Percentiles rank a stretch among this genome's conserved stretches.
Evolutionary conservation across 2,329 filamentous ascomycete species (phyloP).

Genomic region (Knoxdaviesia proteae): DNA sequence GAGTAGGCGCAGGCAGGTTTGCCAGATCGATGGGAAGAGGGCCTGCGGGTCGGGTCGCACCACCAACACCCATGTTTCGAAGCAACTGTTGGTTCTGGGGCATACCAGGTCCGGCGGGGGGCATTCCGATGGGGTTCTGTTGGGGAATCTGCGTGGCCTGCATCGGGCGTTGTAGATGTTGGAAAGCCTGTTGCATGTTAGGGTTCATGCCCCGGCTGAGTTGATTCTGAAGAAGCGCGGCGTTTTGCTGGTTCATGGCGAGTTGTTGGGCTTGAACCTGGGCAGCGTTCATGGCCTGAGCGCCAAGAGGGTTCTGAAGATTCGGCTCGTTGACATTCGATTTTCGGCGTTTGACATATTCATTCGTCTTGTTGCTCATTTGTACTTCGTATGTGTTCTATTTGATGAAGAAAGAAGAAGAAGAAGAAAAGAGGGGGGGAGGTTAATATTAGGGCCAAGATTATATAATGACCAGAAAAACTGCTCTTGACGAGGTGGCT

Average conservation of each 20-base stretch:
- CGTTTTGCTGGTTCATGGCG: conserved; percentile 26
- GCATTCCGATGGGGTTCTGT: conserved; percentile 9
- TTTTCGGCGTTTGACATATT: conserved; percentile 29
- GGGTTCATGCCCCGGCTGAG: conserved; percentile 30
- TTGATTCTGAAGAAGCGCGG: conserved; percentile 22
- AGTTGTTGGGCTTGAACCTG: conserved; percentile 22
- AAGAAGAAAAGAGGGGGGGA: not conserved
- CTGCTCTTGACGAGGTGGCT: too few species aligned
- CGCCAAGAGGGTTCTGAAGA: conserved; percentile 28
- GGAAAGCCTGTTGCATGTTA: conserved; percentile 30
- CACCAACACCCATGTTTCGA: conserved; percentile 11
- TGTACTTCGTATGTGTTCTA: conserved; percentile 29
- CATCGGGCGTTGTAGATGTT: conserved; percentile 37
- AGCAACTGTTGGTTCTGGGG: conserved; percentile 17
- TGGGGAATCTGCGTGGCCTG: conserved; percentile 31
- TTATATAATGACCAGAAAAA: too few species aligned
- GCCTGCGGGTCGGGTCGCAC: too few species aligned
- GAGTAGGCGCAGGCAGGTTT: too few species aligned
- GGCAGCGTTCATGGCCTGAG: conserved; percentile 15
- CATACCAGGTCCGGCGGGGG: conserved; percentile 16
- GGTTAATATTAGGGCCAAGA: not conserved
- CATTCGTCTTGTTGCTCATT: conserved; percentile 22
- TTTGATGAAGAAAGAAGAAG: not conserved
- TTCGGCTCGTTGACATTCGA: conserved; percentile 19
- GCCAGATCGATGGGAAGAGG: too few species aligned